Evolutionary conservation across 805 yeast genomes (phyloP), one percentile per base, ranked within the genome.

Genomic region (Torulaspora quercuum): DNA sequence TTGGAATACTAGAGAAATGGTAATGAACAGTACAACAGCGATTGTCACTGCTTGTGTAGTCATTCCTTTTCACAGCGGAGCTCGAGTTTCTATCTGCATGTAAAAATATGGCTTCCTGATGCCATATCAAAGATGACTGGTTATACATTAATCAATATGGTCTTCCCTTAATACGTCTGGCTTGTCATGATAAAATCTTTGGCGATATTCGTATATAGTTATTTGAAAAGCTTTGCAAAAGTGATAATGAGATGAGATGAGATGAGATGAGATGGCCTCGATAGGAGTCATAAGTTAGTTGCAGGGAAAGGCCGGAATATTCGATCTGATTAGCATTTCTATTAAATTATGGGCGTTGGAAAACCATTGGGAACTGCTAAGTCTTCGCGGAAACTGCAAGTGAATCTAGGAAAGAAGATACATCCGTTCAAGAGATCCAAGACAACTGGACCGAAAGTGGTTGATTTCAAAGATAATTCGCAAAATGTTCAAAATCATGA

Each of bases 1-100:
- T 46, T 80, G 82, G 36, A 80, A 69, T 2, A 72, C 72, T 42
- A 78, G 67, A 1, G 85, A 71, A 4, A 77, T 53, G 4, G 67
- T 56, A 15, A 76, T 61, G 16, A 76, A 29, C 26, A 37, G 17
- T 25, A 32, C 30, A 5, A 37, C 29, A 27, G 25, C 17, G 23
- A 24, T 11, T 9, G 27, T 20, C 29, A 37, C 41, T 19, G 28
- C 37, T 20, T 13, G 19, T 3, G 21, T 13, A 16, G 32, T 32
- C 36, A 32, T 37, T 16, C 9, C 25, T 13, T 13, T 22, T 22
- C 25, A n/a, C n/a, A n/a, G n/a, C n/a, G n/a, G n/a, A n/a, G n/a
- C n/a, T n/a, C n/a, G n/a, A n/a, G n/a, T n/a, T n/a, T n/a, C n/a
- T n/a, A n/a, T n/a, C n/a, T n/a, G n/a, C n/a, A n/a, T n/a, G n/a